These are phyloP conservation scores for Epichloe sp. DNA, from an alignment of 2,329 filamentous ascomycete genomes.

Conservation along the genomic window DNA sequence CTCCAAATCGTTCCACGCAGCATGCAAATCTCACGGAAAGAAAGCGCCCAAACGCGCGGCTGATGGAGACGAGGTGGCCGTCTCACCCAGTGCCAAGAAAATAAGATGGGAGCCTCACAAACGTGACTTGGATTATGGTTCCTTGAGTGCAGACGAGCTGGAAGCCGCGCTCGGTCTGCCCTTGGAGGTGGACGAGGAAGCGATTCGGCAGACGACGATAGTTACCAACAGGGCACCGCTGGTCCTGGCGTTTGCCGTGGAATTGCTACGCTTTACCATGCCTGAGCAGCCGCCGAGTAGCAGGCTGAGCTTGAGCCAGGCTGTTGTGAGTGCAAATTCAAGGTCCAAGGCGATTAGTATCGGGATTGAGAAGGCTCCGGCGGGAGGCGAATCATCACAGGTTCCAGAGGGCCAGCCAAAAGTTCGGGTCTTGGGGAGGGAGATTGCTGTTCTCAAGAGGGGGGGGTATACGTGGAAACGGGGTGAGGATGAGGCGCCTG, in stretches of 20 bases:
- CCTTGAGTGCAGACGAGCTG: conserved; percentile 40
- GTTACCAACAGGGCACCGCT: conserved; percentile 72
- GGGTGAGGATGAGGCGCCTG: background rate
- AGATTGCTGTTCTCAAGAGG: conserved; percentile 63
- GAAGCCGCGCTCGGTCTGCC: conserved; percentile 52
- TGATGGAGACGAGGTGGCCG: conserved; percentile 2
- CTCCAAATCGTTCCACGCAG: conserved; percentile 37
- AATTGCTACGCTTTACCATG: conserved; percentile 66
- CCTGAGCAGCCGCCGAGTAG: conserved; percentile 77
- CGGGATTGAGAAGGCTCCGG: conserved; percentile 52
- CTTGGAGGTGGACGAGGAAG: conserved; percentile 40
- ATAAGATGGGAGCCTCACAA: conserved; percentile 20
- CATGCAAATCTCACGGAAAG: conserved; percentile 41
- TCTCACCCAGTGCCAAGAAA: conserved; percentile 16
- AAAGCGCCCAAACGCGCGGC: conserved; percentile 20
- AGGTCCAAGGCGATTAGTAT: conserved; percentile 62
- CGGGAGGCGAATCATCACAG: conserved; percentile 56
- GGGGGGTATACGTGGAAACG: conserved; percentile 48
- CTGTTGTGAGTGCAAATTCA: conserved; percentile 71
- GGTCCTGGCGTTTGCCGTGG: conserved; percentile 66
- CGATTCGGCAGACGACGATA: conserved; percentile 44
- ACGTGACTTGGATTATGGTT: conserved; percentile 24
- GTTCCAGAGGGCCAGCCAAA: conserved; percentile 66
- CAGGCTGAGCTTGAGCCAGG: conserved; percentile 68
- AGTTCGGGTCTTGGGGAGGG: conserved; percentile 58